Evolutionary conservation across 345 rosid genomes (phyloP).

Genomic region (Populus davidiana): DNA sequence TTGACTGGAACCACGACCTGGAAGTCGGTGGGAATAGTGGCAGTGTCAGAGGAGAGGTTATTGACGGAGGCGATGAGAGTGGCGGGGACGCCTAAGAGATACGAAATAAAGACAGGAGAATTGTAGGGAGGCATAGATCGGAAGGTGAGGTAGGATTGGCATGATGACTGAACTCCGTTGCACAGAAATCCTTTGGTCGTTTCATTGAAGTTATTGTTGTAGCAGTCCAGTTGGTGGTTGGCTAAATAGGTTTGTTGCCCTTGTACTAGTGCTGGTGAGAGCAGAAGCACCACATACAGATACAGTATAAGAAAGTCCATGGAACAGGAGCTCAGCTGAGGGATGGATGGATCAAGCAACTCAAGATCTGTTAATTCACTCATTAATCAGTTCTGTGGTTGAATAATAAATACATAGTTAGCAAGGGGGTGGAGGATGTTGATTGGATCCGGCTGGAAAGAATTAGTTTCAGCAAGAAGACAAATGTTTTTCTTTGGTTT

Average conservation of each 20-base stretch:
- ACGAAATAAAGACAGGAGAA: constrained; percentile 37
- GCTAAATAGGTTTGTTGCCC: constrained; percentile 64
- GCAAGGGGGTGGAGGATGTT: background rate
- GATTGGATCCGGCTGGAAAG: background rate
- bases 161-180: constrained; percentile 42
- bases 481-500: background rate
- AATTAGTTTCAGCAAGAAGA: background rate
- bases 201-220: constrained; percentile 17
- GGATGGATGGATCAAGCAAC: background rate
- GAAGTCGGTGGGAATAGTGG: constrained; percentile 29
- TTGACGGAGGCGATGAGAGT: constrained; percentile 52
- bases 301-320: background rate
- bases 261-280: background rate
- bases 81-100: constrained; percentile 39
- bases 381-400: background rate
- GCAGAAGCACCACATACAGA: background rate
- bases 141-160: constrained; percentile 77
- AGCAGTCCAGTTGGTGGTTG: constrained; percentile 56
- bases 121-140: constrained; percentile 47
- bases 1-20: constrained; percentile 51
- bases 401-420: background rate
- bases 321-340: background rate
- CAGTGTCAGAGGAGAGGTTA: constrained; percentile 36
- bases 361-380: background rate
- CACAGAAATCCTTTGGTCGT: constrained; percentile 51